Percentiles rank a stretch among this genome's conserved stretches.
Conservation (phyloP, 306 rosid species). For the Alnus glutinosa region DNA sequence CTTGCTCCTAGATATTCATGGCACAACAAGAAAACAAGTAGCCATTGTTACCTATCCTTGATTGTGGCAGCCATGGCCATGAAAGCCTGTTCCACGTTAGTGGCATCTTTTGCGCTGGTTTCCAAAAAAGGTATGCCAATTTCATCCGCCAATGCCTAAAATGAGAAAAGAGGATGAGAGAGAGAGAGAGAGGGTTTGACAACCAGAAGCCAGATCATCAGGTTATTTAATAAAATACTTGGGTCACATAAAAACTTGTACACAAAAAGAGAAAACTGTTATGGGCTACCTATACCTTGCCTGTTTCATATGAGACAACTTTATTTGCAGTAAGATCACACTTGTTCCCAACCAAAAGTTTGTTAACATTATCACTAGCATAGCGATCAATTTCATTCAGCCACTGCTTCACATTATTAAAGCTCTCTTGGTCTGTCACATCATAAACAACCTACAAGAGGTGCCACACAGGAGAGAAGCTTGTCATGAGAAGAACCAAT, state of each 20-base stretch:
- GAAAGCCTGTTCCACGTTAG: conserved; percentile 58
- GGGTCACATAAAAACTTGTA: not conserved
- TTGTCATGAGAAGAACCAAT: too few relatives aligned
- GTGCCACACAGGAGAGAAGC: conserved; percentile 18
- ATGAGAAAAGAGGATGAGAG: not conserved
- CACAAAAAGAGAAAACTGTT: not conserved
- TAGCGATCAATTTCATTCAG: conserved; percentile 62
- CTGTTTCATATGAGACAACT: conserved; percentile 55
- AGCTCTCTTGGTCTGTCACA: conserved; percentile 58
- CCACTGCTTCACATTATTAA: conserved; percentile 62
- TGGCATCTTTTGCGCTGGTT: conserved; percentile 58
- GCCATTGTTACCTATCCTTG: conserved; percentile 39
- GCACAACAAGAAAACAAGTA: too few relatives aligned
- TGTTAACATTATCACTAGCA: conserved; percentile 59
- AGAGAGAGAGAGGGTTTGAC: not conserved
- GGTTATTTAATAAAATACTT: too few relatives aligned
- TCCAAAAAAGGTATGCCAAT: conserved; percentile 60
- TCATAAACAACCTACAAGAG: conserved; percentile 53
- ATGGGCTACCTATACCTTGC: conserved; percentile 37
- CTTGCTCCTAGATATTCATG: too few relatives aligned
- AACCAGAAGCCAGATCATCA: conserved; percentile 10
- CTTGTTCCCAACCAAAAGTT: conserved; percentile 63
- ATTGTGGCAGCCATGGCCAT: conserved; percentile 61
- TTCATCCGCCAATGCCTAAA: conserved; percentile 52
- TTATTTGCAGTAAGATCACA: conserved; percentile 52